Evolutionary conservation across 2,329 filamentous ascomycete species (phyloP).

Genomic region (Torrubiellomyces zombiae): DNA sequence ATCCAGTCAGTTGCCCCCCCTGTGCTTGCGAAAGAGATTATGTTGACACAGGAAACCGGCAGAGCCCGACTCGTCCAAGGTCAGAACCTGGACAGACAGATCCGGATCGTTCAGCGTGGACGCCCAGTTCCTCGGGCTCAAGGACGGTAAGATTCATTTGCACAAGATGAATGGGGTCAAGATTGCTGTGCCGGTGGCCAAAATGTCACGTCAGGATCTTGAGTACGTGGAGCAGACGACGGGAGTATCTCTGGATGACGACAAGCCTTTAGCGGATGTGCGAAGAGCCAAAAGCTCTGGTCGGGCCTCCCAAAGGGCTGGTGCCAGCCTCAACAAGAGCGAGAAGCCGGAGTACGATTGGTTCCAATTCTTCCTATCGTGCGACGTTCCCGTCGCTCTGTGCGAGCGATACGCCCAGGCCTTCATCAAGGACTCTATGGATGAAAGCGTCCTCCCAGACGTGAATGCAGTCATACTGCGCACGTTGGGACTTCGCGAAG

Average conservation of each 20-base stretch:
- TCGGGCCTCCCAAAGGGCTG: constrained; percentile 23
- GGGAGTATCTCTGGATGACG: constrained; percentile 82
- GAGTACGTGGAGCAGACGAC: constrained; percentile 84
- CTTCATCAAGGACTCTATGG: constrained; percentile 86
- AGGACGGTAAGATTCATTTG: constrained; percentile 91
- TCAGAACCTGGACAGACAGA: constrained; percentile 87
- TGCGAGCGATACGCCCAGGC: constrained; percentile 89
- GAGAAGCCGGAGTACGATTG: constrained; percentile 77
- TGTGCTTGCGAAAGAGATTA: not conserved
- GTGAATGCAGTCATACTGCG: constrained; percentile 71
- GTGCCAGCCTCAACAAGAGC: constrained; percentile 43
- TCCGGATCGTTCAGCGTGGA: constrained; percentile 95
- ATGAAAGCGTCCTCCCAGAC: constrained; percentile 79
- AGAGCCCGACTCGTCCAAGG: constrained; percentile 72
- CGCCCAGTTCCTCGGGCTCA: constrained; percentile 84
- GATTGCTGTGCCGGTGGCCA: constrained; percentile 85
- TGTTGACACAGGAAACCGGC: constrained; percentile 1
- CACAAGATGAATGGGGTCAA: constrained; percentile 98
- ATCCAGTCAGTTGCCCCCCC: constrained; percentile 42
- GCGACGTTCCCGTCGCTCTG: constrained; percentile 79
- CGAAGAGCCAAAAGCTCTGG: constrained; percentile 32
- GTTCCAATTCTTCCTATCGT: constrained; percentile 95
- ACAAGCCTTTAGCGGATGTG: constrained; percentile 82
- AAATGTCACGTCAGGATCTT: constrained; percentile 91
- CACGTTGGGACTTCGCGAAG: constrained; percentile 84